A percentile compares a stretch with the other conserved stretches of the same genome.
phyloP scores from a whole-genome alignment of 2,329 filamentous ascomycete species.

The Verticillium nonalfalfae region DNA sequence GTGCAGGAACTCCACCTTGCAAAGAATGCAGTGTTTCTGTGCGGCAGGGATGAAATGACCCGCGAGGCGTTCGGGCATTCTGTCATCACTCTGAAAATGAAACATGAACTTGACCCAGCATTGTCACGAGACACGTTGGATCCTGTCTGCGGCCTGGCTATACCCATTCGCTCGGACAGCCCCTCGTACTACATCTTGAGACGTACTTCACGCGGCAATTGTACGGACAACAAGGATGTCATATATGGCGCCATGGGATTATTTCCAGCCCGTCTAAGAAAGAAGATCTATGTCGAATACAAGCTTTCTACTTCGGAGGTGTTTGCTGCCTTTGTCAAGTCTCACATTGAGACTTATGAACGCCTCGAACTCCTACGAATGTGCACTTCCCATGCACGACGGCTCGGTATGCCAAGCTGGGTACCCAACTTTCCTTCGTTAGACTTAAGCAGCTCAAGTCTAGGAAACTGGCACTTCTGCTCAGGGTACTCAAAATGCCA shows the following conservation, averaged over 20 bases:
- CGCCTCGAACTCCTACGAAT: not conserved
- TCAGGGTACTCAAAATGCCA: not conserved
- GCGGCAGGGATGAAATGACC: not conserved
- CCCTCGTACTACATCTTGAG: not conserved
- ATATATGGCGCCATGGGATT: not conserved
- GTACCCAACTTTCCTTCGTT: not conserved
- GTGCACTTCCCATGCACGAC: not conserved
- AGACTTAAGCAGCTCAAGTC: no score
- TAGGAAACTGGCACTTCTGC: not conserved
- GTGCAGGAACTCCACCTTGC: conserved; percentile 2
- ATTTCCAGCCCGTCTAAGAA: not conserved
- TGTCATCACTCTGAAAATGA: not conserved
- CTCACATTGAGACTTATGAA: not conserved
- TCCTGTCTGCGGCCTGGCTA: not conserved
- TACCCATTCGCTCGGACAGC: not conserved
- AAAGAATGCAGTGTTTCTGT: not conserved
- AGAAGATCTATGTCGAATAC: not conserved
- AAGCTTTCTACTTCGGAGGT: not conserved
- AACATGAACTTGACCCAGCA: not conserved
- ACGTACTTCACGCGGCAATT: not conserved
- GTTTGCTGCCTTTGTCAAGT: not conserved
- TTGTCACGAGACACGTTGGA: not conserved
- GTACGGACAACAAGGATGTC: not conserved
- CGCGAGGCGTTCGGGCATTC: not conserved
- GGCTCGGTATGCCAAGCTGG: not conserved